Conservation (phyloP, 2,329 filamentous ascomycete species). For the Aspergillus brunneoviolaceus region DNA sequence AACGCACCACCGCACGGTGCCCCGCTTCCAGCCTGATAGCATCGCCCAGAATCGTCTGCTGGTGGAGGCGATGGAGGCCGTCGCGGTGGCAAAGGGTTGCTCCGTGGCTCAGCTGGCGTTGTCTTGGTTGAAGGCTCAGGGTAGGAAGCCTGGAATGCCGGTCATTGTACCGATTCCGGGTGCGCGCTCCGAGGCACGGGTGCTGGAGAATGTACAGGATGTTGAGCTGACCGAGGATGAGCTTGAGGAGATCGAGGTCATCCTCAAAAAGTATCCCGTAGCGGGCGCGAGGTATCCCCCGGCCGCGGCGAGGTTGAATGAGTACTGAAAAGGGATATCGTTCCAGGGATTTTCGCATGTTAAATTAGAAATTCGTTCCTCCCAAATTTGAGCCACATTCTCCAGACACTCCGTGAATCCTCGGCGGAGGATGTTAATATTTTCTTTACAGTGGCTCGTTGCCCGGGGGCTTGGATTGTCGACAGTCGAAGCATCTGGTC, state of each 20-base stretch:
- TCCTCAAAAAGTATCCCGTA: conserved; percentile 9
- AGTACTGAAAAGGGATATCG: not conserved
- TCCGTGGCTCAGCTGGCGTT: conserved; percentile 66
- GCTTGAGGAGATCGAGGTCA: conserved; percentile 24
- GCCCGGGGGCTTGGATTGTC: not conserved
- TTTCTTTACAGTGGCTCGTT: not conserved
- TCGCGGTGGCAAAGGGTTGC: conserved; percentile 61
- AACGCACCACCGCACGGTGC: conserved; percentile 41
- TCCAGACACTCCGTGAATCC: not conserved
- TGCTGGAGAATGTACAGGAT: conserved; percentile 32
- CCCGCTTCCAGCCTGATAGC: conserved; percentile 63
- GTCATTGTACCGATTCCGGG: conserved; percentile 35
- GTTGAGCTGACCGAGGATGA: conserved; percentile 30
- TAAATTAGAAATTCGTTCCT: conserved; percentile 4
- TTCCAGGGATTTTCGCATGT: not conserved
- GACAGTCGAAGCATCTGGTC: not conserved
- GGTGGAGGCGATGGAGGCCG: conserved; percentile 55
- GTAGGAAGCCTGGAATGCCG: conserved; percentile 54
- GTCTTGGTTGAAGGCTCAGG: conserved; percentile 59
- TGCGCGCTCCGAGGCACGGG: conserved; percentile 25
- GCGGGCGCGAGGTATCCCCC: conserved; percentile 17
- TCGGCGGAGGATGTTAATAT: not conserved
- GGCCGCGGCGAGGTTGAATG: not conserved
- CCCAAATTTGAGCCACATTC: not conserved
- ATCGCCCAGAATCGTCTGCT: conserved; percentile 66